These are phyloP conservation scores for Rubia peregrina DNA, from an alignment of 305 asterid species.

Conservation along the genomic window DNA sequence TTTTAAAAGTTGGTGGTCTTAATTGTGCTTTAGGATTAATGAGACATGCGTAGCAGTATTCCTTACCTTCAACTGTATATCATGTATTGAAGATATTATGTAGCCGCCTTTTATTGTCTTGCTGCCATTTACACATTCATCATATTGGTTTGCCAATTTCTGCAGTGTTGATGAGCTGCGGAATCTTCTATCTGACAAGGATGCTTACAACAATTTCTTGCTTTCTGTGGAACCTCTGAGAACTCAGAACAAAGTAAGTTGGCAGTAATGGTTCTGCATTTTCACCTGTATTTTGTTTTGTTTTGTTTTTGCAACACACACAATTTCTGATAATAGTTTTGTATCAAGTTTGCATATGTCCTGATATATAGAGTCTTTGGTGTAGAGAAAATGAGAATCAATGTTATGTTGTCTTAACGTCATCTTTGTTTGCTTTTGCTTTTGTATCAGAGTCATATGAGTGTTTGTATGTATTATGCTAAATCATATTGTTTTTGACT, in stretches of 20 bases:
- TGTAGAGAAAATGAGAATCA: background rate
- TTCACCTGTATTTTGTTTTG: background rate
- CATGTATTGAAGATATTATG: background rate
- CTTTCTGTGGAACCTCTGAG: conserved; percentile 83
- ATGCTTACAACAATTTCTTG: conserved; percentile 63
- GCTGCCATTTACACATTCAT: background rate
- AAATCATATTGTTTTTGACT: background rate
- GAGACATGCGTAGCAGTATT: conserved; percentile 47
- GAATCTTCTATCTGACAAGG: conserved; percentile 74
- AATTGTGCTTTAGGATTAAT: background rate
- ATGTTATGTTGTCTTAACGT: background rate
- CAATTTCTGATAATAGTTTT: background rate
- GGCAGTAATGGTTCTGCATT: background rate
- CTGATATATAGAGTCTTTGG: background rate
- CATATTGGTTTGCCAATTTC: background rate
- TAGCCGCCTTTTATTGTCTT: background rate
- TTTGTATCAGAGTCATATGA: too few relatives aligned
- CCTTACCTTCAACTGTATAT: conserved; percentile 23
- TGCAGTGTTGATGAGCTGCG: conserved; percentile 76
- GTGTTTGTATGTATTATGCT: background rate
- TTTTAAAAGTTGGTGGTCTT: background rate
- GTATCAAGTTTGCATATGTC: background rate
- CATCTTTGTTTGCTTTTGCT: background rate
- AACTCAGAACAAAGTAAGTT: conserved; percentile 75
- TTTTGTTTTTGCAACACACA: background rate